Base-by-base conservation (phyloP, 352 stramenopile genomes). In the Blastocystis sp. region DNA sequence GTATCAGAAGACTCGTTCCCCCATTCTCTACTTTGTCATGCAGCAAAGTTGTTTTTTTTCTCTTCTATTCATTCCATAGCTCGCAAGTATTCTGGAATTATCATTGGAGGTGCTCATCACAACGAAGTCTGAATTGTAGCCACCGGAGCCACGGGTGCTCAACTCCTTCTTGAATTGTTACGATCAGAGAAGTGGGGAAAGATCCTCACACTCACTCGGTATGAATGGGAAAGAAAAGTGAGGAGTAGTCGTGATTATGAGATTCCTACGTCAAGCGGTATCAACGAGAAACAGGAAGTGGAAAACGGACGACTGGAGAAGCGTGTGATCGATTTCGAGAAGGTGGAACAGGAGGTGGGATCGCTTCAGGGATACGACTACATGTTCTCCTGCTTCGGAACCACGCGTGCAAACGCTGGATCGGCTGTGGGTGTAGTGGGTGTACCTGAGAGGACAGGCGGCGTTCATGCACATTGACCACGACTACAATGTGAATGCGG, bases 401-500 rank as follows among this genome's bases (percentile, higher is more conserved):
- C 57, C 32, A 67, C 57, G 11, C 32, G 57, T 24, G 32, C 21
- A 40, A 24, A 67, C 32, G 57, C 57, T 67, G 57, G 57, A 67
- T 36, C 24, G 21, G 57, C 57, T 36, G 57, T 67, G 21, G 6
- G n/a, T 42, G 4, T 59, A 32, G 32, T 44, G 6, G 29, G 21
- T 64, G 2, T 44, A 34, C 16, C 32, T 67, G 1, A 34, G 2
- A 67, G 24, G 21, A 24, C 32, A 67, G 57, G 38, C 2, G 21
- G 24, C n/a, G 4, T 67, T 67, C 32, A 67, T 67, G 57, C 57
- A 67, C 32, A 67, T 67, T 67, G 57, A 67, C 11, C 57, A 67
- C 32, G 57, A 42, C 4, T 67, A 44, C 24, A 67, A 67, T 67
- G 57, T 67, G 4, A 42, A 36, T 67, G 57, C 57, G 6, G 57